Evolutionary conservation across 2,329 filamentous ascomycete species (phyloP).

Genomic region (Chalara sp.): DNA sequence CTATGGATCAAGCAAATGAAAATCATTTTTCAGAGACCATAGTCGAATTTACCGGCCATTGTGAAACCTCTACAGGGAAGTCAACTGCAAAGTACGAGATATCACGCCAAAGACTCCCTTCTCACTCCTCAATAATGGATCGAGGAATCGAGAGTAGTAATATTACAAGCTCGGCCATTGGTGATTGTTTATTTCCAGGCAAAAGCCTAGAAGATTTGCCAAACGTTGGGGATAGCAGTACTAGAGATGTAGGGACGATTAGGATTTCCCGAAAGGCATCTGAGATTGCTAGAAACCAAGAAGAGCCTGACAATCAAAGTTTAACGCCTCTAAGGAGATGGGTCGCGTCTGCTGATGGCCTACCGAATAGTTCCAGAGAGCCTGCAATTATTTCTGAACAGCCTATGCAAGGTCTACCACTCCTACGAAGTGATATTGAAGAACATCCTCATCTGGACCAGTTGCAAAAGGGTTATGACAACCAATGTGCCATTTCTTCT

Average conservation of each 20-base stretch:
- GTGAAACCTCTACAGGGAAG: not conserved
- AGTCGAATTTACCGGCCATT: not conserved
- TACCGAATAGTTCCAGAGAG: not conserved
- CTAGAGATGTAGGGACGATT: no score
- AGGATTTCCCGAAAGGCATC: no score
- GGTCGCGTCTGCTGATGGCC: not conserved
- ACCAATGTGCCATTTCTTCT: not conserved
- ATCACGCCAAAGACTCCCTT: not conserved
- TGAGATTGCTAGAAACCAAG: no score
- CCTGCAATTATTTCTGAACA: not conserved
- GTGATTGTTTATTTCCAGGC: constrained; percentile 6
- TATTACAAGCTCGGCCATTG: constrained; percentile 10
- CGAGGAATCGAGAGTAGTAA: constrained; percentile 9
- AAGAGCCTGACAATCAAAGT: not conserved
- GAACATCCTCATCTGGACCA: not conserved
- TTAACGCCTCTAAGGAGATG: not conserved
- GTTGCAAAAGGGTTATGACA: not conserved
- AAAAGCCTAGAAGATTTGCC: not conserved
- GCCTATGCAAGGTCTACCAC: not conserved
- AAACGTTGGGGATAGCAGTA: no score
- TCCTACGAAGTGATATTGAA: not conserved
- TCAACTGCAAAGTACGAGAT: not conserved
- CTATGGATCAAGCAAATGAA: not conserved
- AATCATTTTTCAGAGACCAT: not conserved
- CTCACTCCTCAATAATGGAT: constrained; percentile 11